phyloP scores from a whole-genome alignment of 345 rosid species.

The Cardamine resedifolia region DNA sequence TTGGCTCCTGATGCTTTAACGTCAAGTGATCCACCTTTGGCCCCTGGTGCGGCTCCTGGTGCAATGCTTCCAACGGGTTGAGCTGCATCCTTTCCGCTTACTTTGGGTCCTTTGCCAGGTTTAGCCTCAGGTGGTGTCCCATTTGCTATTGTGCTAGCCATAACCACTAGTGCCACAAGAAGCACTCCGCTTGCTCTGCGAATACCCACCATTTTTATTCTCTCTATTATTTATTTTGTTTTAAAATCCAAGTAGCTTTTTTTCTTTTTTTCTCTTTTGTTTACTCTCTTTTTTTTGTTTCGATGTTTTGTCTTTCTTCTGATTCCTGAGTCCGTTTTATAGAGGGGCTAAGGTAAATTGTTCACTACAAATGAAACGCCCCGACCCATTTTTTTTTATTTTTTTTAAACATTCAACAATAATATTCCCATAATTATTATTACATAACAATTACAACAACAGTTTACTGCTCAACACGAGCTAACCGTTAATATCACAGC shows the following conservation, averaged over 20 bases:
- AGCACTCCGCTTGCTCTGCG: background rate
- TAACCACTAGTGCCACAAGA: constrained; percentile 16
- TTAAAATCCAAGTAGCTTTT: too few relatives aligned
- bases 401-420: too few relatives aligned
- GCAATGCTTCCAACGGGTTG: too few relatives aligned
- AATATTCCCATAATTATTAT: too few relatives aligned
- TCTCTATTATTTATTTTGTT: background rate
- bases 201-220: too few relatives aligned
- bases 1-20: constrained; percentile 42
- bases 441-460: too few relatives aligned
- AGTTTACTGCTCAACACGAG: too few relatives aligned
- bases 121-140: background rate
- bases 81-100: background rate
- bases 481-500: too few relatives aligned
- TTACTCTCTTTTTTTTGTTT: background rate
- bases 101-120: background rate
- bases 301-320: background rate
- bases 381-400: too few relatives aligned
- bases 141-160: constrained; percentile 14
- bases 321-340: constrained; percentile 14
- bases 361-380: too few relatives aligned
- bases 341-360: constrained; percentile 5
- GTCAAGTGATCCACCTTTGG: constrained; percentile 3
- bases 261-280: background rate
- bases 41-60: background rate